phyloP scores from a whole-genome alignment of 495 filamentous ascomycete genomes.

The Xylaria sp. region DNA sequence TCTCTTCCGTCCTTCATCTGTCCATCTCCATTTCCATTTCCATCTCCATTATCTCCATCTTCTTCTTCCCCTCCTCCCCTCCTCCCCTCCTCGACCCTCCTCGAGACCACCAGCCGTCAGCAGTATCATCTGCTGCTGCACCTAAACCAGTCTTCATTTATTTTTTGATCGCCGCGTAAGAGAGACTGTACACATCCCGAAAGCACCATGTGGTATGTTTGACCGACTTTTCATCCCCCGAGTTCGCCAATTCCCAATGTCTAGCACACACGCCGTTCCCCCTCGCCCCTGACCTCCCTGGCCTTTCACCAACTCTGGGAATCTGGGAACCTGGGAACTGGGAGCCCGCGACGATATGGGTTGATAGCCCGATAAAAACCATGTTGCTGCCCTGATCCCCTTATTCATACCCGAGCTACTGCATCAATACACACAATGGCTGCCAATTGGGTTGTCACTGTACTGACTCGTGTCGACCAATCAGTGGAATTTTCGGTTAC shows the following conservation, averaged over 20 bases:
- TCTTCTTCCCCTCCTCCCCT: neutral
- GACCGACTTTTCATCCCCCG: slow-evolving; percentile 20
- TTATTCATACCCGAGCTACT: neutral
- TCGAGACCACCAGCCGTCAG: neutral
- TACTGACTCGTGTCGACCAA: slow-evolving; percentile 36
- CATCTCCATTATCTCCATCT: neutral
- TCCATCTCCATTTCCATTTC: slow-evolving; percentile 1
- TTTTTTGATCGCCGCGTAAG: slow-evolving; percentile 8
- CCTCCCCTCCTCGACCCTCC: no score
- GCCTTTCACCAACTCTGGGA: slow-evolving; percentile 16
- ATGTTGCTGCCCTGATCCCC: neutral
- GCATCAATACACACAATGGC: neutral
- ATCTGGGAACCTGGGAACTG: no score
- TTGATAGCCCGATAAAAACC: neutral
- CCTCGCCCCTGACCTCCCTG: neutral
- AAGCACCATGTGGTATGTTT: slow-evolving; percentile 30
- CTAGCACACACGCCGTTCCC: neutral
- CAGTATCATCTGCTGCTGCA: neutral
- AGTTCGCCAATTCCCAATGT: slow-evolving; percentile 1
- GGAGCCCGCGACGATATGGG: slow-evolving; percentile 5
- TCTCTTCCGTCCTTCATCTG: neutral
- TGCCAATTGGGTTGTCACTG: neutral
- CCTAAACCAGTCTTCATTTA: slow-evolving; percentile 1
- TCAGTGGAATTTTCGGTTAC: slow-evolving; percentile 98
- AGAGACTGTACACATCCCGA: slow-evolving; percentile 19